A percentile compares a stretch with the other conserved stretches of the same genome.
phyloP scores from a whole-genome alignment of 257 asterid species.

The Penstemon barbatus region DNA sequence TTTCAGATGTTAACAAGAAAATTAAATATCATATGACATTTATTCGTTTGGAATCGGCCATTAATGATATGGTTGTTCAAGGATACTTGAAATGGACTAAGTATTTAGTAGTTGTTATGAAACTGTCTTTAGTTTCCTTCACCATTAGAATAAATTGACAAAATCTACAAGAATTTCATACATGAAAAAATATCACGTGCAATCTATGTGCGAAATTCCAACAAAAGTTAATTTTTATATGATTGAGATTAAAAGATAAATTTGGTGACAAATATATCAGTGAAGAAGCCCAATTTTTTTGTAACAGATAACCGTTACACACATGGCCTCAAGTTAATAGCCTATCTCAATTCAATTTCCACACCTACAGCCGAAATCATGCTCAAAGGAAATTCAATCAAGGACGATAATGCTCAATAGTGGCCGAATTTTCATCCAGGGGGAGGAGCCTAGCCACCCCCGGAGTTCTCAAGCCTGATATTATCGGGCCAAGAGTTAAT shows the following conservation, averaged over 20 bases:
- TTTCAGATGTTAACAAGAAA: conserved; percentile 37
- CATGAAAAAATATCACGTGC: too few relatives aligned
- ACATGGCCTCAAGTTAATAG: conserved; percentile 1
- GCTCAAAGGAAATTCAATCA: conserved; percentile 11
- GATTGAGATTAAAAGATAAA: too few relatives aligned
- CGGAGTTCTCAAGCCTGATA: conserved; percentile 64
- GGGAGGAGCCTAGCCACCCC: conserved; percentile 37
- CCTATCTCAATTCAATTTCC: conserved; percentile 31
- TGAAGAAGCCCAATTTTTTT: too few relatives aligned
- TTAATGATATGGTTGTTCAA: conserved; percentile 18
- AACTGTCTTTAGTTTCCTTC: too few relatives aligned
- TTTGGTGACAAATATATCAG: too few relatives aligned
- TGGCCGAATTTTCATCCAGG: conserved; percentile 55
- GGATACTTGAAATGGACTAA: conserved; percentile 38
- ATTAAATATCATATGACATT: conserved; percentile 34
- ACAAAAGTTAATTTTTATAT: too few relatives aligned
- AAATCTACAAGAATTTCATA: too few relatives aligned
- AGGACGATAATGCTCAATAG: conserved; percentile 38
- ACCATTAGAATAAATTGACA: too few relatives aligned
- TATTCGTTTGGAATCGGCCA: conserved; percentile 2
- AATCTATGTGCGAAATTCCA: too few relatives aligned
- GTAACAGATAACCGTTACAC: too few relatives aligned
- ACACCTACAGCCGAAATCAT: conserved; percentile 13
- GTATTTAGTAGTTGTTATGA: too few relatives aligned
- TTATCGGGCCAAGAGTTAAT: conserved; percentile 59